phyloP scores from a whole-genome alignment of 108 stramenopile genomes.

The Nannochloropsis granulata region DNA sequence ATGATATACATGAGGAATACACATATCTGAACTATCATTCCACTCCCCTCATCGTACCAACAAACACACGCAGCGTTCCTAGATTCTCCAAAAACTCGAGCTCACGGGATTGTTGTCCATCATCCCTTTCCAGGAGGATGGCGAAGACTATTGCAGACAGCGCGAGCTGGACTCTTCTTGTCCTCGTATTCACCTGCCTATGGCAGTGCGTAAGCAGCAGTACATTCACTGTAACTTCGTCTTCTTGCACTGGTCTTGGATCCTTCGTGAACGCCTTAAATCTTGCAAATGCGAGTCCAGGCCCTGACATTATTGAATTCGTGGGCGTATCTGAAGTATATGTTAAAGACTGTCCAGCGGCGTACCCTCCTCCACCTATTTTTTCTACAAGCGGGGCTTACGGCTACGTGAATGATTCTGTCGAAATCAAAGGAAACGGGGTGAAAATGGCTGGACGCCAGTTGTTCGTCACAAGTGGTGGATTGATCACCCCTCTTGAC shows the following conservation, averaged over 20 bases:
- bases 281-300: background rate
- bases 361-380: background rate
- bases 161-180: background rate
- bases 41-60: too few species aligned
- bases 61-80: background rate
- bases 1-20: too few species aligned
- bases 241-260: background rate
- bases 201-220: background rate
- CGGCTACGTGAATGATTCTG: background rate
- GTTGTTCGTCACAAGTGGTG: background rate
- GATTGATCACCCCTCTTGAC: background rate
- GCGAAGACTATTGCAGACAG: background rate
- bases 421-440: background rate
- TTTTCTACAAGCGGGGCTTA: background rate
- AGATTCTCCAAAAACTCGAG: background rate
- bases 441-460: background rate
- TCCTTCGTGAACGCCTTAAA: background rate
- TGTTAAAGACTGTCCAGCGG: background rate
- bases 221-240: background rate
- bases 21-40: too few species aligned
- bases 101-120: background rate
- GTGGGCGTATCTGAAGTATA: background rate
- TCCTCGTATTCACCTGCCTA: background rate
- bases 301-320: background rate
- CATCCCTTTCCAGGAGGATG: background rate